phyloP scores from a whole-genome alignment of 2,329 filamentous ascomycete genomes.

The Sporothrix pallida region DNA sequence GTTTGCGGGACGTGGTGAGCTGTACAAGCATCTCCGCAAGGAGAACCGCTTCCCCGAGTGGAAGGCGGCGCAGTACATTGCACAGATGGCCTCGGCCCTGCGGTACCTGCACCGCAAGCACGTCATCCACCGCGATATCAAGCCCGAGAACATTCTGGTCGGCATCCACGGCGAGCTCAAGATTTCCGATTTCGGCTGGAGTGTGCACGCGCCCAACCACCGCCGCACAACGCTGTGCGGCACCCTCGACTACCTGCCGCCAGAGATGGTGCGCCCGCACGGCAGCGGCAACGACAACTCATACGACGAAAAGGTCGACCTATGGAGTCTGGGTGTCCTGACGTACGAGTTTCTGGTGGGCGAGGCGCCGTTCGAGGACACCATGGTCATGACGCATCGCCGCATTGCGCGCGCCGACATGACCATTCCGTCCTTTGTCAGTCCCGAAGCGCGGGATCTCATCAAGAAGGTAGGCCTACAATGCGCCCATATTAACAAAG shows the following conservation, averaged over 20 bases:
- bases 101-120: constrained; percentile 95
- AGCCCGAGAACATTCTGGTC: constrained; percentile 95
- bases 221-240: constrained; percentile 94
- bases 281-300: constrained; percentile 76
- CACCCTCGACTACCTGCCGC: constrained; percentile 94
- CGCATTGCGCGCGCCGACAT: constrained; percentile 90
- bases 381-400: constrained; percentile 89
- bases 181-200: constrained; percentile 98
- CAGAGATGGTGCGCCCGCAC: constrained; percentile 87
- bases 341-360: constrained; percentile 97
- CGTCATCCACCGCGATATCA: constrained; percentile 96
- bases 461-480: constrained; percentile 78
- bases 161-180: constrained; percentile 98
- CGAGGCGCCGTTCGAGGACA: constrained; percentile 96
- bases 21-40: constrained; percentile 84
- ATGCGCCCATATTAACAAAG: not conserved
- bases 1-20: constrained; percentile 82
- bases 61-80: constrained; percentile 85
- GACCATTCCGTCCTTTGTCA: constrained; percentile 89
- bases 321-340: constrained; percentile 94
- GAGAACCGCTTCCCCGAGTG: constrained; percentile 82
- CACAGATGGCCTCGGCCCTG: constrained; percentile 87
- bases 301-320: constrained; percentile 93
- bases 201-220: constrained; percentile 95
- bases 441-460: constrained; percentile 84